Conservation (phyloP, 2,329 filamentous ascomycete species). For the Ceratocystis cacaofunesta region DNA sequence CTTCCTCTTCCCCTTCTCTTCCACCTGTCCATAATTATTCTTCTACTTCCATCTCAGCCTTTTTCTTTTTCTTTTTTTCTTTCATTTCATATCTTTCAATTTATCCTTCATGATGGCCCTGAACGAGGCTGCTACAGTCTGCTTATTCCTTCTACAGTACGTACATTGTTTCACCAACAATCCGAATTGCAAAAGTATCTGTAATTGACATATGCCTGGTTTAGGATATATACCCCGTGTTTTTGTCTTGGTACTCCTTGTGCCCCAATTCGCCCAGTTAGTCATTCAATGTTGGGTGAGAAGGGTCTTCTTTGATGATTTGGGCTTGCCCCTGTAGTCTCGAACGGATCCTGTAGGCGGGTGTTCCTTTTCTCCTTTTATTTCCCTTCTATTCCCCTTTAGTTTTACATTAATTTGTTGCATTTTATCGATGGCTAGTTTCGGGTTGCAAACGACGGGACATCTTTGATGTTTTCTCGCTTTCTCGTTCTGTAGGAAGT, state of each 20-base stretch:
- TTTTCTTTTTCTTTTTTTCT: neutral
- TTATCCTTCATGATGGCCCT: neutral
- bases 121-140: neutral
- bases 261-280: too few relatives aligned
- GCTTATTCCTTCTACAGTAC: neutral
- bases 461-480: neutral
- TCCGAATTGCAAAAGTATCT: too few relatives aligned
- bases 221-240: too few relatives aligned
- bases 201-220: too few relatives aligned
- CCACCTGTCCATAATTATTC: neutral
- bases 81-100: neutral
- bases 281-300: neutral
- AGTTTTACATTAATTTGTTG: neutral
- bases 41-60: neutral
- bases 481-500: neutral
- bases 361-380: slow-evolving; percentile 2
- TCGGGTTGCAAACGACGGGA: neutral
- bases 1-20: neutral
- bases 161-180: too few relatives aligned
- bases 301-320: neutral
- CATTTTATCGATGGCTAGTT: neutral
- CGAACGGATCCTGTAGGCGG: neutral
- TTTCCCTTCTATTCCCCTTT: slow-evolving; percentile 5
- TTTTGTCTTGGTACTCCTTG: too few relatives aligned
- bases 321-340: neutral